Base-by-base conservation (phyloP, 352 stramenopile genomes). In the Globisporangium abappressorium region DNA sequence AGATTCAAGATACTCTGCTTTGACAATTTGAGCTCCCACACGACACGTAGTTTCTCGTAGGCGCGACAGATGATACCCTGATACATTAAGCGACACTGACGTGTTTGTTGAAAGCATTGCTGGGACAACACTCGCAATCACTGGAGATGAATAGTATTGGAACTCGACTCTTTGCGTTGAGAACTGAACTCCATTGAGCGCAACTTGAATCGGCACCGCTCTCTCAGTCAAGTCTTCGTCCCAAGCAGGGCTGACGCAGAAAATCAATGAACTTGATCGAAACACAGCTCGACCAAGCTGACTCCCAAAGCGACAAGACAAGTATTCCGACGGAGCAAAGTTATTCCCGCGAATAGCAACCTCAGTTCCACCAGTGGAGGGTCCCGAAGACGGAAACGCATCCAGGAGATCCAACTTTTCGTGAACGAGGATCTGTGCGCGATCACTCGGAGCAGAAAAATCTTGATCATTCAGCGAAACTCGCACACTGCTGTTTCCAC, bases 401-500 rank as follows among this genome's bases (percentile, higher is more conserved):
- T n/a, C 28, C 11, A 36, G 22, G 43, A 59, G 30, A 28, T 38
- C 26, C 18, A 66, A 46, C 47, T 57, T 30, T 15, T 33, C 30
- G 46, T 66, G 30, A 26, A 46, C 47, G 51, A 58, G 12, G 20
- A 66, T 30, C 47, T 66, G 26, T 9, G 61, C 43, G 12, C n/a
- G 57, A 14, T 34, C 47, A 57, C 41, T 57, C 28, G 24, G 28
- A 20, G 34, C 28, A 24, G 61, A 66, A 22, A 28, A 66, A 24
- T 60, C 49, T 38, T 66, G 61, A 41, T 3, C 22, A 57, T 66
- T 66, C 11, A 66, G 22, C 18, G 61, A 66, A 20, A 60, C 61
- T 36, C 49, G 28, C 47, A 66, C 30, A 57, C 24, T 24, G 61
- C 58, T 59, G 30, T 14, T 41, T 36, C 61, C 61, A 15, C 24